Base-by-base conservation (phyloP, 2,329 filamentous ascomycete species). In the Microdochium bolleyi region DNA sequence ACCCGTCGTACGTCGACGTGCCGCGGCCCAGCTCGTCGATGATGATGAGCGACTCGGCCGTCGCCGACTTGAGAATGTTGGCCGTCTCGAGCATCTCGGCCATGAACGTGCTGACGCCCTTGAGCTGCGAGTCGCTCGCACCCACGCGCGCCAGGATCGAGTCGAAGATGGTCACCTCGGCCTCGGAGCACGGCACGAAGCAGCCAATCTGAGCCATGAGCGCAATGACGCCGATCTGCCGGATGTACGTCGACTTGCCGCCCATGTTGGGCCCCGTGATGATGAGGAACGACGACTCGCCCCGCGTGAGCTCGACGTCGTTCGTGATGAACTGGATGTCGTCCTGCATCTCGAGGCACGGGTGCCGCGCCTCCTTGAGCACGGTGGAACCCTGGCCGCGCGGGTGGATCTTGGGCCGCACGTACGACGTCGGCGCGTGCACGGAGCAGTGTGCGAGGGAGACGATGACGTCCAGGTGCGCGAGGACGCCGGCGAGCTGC, bases 241-340 rank as follows among this genome's bases (percentile, higher is more conserved):
- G 88, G 64, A 99, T 99, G 67, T 96, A 99, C 0, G 92, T 99
- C 9, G 90, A 96, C 73, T 99, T 99, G 61, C 94, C 94, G 60
- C 94, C 95, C 94, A 99, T 99, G 71, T 99, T 99, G 50, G 94
- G 94, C 0, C 94, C 94, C 0, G 92, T 97, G 66, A 97, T 96
- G 73, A 96, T 92, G 38, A 96, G 78, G 71, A 99, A 97, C 2
- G 92, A 91, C 0, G 90, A 95, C 49, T 82, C 78, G 53, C 85
- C 85, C 9, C 91, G 85, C 4, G 82, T 78, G 37, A 99, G 82
- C 51, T 85, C 84, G 22, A 97, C 89, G 61, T 99, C 92, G 67
- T 99, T 99, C 53, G 92, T 96, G 70, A 99, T 99, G 73, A 99
- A 99, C 57, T 92, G 92, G 44, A 99, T 86, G 63, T 99, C 94